Evolutionary conservation across 176 grass and related monocot species (phyloP).

Genomic region (Pontederia paniculata): DNA sequence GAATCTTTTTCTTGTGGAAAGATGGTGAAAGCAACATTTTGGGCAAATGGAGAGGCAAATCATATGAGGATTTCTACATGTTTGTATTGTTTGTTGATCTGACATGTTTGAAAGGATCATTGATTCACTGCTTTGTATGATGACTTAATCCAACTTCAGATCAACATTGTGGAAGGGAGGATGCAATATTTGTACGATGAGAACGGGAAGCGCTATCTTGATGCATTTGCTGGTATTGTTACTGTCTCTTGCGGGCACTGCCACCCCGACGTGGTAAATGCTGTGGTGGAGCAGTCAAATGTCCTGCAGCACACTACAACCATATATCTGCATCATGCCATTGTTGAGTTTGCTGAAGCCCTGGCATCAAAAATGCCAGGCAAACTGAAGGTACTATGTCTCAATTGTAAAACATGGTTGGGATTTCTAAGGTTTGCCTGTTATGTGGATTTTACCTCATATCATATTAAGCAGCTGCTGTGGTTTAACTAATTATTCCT

Average conservation of each 20-base stretch:
- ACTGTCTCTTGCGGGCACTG: conserved; percentile 95
- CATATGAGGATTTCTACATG: too few species aligned
- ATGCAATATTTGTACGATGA: conserved; percentile 97
- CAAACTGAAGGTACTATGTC: conserved; percentile 65
- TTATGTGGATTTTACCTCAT: not conserved
- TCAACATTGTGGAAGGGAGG: conserved; percentile 98
- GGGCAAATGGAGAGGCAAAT: too few species aligned
- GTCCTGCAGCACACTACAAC: conserved; percentile 92
- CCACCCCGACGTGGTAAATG: conserved; percentile 77
- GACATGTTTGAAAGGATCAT: not conserved
- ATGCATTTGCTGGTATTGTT: conserved; percentile 89
- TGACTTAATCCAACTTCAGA: conserved; percentile 15
- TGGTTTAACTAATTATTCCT: too few species aligned
- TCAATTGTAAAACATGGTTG: too few species aligned
- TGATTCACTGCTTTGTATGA: not conserved
- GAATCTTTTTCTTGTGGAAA: too few species aligned
- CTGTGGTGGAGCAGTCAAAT: conserved; percentile 83
- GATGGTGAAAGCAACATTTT: too few species aligned
- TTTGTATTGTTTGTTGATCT: too few species aligned
- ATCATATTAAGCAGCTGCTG: too few species aligned
- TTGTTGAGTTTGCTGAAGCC: conserved; percentile 87
- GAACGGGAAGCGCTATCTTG: conserved; percentile 77
- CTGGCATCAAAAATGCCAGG: conserved; percentile 87
- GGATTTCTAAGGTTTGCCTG: not conserved
- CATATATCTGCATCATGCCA: conserved; percentile 88